Base-by-base conservation (phyloP, 176 grass and related monocot genomes). In the Ananas comosus region DNA sequence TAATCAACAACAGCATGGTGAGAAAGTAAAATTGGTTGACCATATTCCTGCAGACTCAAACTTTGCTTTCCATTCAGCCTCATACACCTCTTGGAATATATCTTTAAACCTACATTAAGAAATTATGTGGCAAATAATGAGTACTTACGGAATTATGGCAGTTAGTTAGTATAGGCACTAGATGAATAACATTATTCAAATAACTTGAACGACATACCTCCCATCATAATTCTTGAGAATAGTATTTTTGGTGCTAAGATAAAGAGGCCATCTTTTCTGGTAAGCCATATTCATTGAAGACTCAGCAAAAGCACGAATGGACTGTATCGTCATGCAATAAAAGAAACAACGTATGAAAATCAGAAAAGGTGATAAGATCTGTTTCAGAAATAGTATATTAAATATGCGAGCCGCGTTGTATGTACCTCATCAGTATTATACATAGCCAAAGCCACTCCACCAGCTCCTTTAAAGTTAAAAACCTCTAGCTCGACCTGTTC, bases 171-270 rank as follows among this genome's bases (percentile, higher is more conserved):
- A 70, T 65, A 18, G 76, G 28, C 54, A 59, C n/a, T 4, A 66
- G 69, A 64, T 28, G 59, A 64, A 71, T 48, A 33, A 77, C 80
- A 80, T 23, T 29, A 51, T 67, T 27, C 69, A 65, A 14, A 50
- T 58, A 28, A 80, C 19, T 48, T 7, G 14, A 1, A 57, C 4
- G 25, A 48, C 49, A 51, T 53, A 92, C 93, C 93, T 92, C 81
- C 93, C 93, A 74, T 91, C 86, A 64, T 91, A 96, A 87, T 89
- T 96, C 65, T 91, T 96, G 66, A 96, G 80, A 69, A 96, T 96
- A 70, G 92, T 96, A 69, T 96, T 96, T 72, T 96, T 96, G 13
- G 92, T 96, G 69, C 92, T 96, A 74, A 96, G 92, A 82, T 96
- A 96, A 79, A 96, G 86, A 63, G 92, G 92, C 92, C 88, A 91